These are phyloP conservation scores for Salix brachista DNA, from an alignment of 345 rosid genomes.

Conservation along the genomic window DNA sequence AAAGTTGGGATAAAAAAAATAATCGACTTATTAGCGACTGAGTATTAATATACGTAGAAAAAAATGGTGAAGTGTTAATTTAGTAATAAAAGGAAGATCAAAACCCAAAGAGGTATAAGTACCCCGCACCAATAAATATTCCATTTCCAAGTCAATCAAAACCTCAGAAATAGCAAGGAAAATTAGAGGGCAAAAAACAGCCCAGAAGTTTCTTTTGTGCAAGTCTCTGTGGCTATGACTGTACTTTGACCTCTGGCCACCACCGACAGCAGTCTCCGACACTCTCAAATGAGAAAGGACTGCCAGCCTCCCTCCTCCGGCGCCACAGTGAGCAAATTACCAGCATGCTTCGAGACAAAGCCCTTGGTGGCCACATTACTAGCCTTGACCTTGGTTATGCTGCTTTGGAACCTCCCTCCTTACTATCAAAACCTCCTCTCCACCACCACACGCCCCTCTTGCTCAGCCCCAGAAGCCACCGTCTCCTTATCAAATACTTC, in stretches of 20 bases:
- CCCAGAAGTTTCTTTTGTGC: background rate
- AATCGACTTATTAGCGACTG: too few relatives aligned
- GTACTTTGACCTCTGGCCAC: constrained; percentile 12
- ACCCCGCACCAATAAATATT: too few relatives aligned
- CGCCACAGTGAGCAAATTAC: constrained; percentile 35
- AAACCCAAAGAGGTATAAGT: too few relatives aligned
- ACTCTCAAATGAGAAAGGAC: constrained; percentile 50
- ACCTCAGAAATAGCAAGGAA: too few relatives aligned
- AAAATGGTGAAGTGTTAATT: too few relatives aligned
- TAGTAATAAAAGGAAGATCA: too few relatives aligned
- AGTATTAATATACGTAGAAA: too few relatives aligned
- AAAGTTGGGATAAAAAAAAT: too few relatives aligned
- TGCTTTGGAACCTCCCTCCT: constrained; percentile 74
- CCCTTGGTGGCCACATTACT: constrained; percentile 59
- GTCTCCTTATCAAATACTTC: constrained; percentile 16
- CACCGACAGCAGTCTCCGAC: constrained; percentile 5
- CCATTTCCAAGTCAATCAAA: too few relatives aligned
- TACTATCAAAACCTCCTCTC: constrained; percentile 63
- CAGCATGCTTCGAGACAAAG: constrained; percentile 55
- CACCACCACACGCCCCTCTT: constrained; percentile 31
- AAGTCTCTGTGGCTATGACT: constrained; percentile 1
- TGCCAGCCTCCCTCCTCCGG: constrained; percentile 26
- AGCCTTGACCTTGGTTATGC: constrained; percentile 61
- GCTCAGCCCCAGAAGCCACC: constrained; percentile 32
- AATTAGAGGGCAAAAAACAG: too few relatives aligned